Evolutionary conservation across 164 flowering plant genomes (phyloP).

Genomic region (Houttuynia cordata): DNA sequence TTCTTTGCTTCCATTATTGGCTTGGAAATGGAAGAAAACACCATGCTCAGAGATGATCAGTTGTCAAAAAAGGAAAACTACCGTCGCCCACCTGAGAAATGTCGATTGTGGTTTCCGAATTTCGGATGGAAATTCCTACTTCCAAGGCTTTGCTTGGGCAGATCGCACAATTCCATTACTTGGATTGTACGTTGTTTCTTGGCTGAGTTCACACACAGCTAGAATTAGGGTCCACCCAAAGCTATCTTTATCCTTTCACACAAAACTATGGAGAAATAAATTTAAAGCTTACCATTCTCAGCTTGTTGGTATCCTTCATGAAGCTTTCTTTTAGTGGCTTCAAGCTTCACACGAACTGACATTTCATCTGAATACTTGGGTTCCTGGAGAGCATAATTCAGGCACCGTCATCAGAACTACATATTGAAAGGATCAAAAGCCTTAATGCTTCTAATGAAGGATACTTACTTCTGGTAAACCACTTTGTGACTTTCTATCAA

Average conservation of each 20-base stretch:
- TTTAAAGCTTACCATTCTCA: constrained; percentile 43
- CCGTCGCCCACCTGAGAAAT: constrained; percentile 43
- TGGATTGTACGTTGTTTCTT: constrained; percentile 76
- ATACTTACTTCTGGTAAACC: constrained; percentile 35
- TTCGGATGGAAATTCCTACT: constrained; percentile 29
- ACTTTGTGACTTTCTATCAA: constrained; percentile 27
- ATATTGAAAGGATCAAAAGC: neutral
- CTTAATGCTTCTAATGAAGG: neutral
- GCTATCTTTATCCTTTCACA: too few species aligned
- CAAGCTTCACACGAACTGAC: constrained; percentile 37
- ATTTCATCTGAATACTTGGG: constrained; percentile 28
- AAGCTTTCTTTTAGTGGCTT: constrained; percentile 58
- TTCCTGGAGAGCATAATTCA: constrained; percentile 22
- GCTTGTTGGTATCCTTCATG: constrained; percentile 73
- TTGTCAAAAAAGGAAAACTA: constrained; percentile 1
- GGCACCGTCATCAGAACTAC: neutral
- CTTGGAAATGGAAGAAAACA: constrained; percentile 9
- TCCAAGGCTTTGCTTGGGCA: constrained; percentile 53
- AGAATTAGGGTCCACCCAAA: neutral
- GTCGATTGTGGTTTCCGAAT: constrained; percentile 40
- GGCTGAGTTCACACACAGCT: constrained; percentile 24
- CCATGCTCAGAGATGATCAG: too few species aligned
- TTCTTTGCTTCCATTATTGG: constrained; percentile 3
- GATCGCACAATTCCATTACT: constrained; percentile 66
- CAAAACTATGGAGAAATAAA: too few species aligned